Conservation (phyloP, 2,329 filamentous ascomycete genomes). For the Phoma sp. region DNA sequence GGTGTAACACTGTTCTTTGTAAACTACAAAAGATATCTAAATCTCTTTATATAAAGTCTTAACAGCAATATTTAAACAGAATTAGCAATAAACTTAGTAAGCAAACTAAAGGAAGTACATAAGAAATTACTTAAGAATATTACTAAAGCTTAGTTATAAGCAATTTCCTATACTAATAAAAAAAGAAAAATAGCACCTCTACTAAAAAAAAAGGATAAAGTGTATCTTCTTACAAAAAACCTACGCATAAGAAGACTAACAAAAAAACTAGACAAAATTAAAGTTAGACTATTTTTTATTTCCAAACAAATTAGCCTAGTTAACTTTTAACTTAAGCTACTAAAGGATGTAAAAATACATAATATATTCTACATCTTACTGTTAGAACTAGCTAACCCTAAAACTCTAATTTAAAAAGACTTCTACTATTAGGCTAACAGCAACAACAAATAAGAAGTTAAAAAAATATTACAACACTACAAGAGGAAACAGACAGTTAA, state of each 20-base stretch:
- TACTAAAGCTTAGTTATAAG: no score
- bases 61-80: no score
- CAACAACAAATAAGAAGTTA: neutral
- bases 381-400: neutral
- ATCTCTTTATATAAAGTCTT: no score
- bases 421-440: neutral
- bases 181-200: no score
- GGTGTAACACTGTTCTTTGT: no score
- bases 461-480: neutral
- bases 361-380: neutral
- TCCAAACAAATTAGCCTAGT: neutral
- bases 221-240: neutral
- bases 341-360: neutral
- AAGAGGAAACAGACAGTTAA: neutral
- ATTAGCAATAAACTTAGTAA: no score
- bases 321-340: neutral
- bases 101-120: no score
- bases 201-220: neutral
- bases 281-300: slow-evolving; percentile 1
- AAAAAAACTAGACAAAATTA: neutral
- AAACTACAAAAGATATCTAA: no score
- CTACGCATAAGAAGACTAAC: neutral
- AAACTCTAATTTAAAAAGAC: neutral
- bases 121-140: no score
- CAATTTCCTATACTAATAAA: no score